Percentiles rank a stretch among this genome's conserved stretches.
Evolutionary conservation across 768 basidiomycete species (phyloP).

Genomic region (Termitomyces sp.): DNA sequence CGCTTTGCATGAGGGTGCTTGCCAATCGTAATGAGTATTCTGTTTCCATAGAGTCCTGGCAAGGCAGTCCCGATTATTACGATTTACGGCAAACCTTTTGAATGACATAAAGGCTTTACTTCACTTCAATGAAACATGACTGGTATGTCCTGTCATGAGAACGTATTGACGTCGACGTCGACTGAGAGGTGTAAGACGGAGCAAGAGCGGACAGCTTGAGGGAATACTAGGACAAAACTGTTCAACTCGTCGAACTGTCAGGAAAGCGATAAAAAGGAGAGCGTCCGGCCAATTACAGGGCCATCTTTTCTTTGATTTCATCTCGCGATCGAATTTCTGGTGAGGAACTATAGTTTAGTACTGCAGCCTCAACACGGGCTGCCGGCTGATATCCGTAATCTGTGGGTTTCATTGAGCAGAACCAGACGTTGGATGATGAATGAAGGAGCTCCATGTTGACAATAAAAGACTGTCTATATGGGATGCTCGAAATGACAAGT

Average conservation of each 20-base stretch:
- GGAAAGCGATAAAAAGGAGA: neutral
- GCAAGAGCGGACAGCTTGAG: slow-evolving; percentile 1
- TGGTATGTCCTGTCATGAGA: neutral
- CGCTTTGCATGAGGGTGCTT: neutral
- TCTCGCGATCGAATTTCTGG: neutral
- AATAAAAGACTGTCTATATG: neutral
- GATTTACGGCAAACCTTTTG: neutral
- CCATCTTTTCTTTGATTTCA: neutral
- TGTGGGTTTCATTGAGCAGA: neutral
- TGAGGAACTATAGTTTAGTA: neutral
- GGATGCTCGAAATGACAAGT: neutral
- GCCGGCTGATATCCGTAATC: neutral
- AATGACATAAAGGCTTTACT: neutral
- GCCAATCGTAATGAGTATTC: neutral
- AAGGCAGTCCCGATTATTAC: neutral
- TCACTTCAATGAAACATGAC: neutral
- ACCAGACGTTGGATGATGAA: neutral
- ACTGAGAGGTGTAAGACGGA: neutral
- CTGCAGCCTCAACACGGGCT: neutral
- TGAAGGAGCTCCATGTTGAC: neutral
- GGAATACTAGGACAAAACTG: neutral
- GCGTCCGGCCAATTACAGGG: neutral
- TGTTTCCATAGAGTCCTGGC: neutral
- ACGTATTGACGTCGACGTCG: neutral
- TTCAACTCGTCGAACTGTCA: slow-evolving; percentile 7